phyloP scores from a whole-genome alignment of 768 basidiomycete species.

The Boletus bicolor region DNA sequence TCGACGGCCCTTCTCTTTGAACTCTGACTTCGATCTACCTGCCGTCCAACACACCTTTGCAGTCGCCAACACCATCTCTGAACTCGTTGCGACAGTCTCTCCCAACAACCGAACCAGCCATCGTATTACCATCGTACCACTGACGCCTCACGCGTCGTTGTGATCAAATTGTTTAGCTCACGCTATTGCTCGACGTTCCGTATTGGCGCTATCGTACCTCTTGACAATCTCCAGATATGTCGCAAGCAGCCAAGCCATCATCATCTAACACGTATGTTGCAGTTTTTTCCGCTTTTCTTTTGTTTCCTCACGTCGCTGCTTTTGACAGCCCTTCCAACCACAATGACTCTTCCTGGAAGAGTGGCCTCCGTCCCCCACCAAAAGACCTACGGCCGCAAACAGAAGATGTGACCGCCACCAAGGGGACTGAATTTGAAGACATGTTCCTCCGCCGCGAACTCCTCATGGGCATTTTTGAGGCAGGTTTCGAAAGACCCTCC shows the following conservation, averaged over 20 bases:
- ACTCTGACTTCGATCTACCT: conserved; percentile 31
- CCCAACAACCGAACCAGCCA: conserved; percentile 12
- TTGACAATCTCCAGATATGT: conserved; percentile 24
- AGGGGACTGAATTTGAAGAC: conserved; percentile 95
- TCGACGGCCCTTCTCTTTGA: conserved; percentile 23
- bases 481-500: conserved; percentile 93
- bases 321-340: conserved; percentile 27
- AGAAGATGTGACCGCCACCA: conserved; percentile 92
- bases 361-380: conserved; percentile 76
- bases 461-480: conserved; percentile 99
- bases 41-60: conserved; percentile 7
- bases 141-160: conserved; percentile 27
- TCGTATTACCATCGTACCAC: conserved; percentile 16
- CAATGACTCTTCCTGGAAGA: conserved; percentile 57
- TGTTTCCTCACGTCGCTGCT: neutral
- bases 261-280: conserved; percentile 29
- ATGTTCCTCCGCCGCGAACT: conserved; percentile 90
- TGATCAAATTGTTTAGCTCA: conserved; percentile 18
- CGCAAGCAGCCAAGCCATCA: conserved; percentile 32
- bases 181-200: conserved; percentile 10
- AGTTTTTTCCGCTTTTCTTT: neutral
- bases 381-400: conserved; percentile 95
- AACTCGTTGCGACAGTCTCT: conserved; percentile 13
- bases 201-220: conserved; percentile 9
- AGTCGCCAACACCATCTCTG: conserved; percentile 11